Conservation (phyloP, 73 alveolate genomes). For the Blepharisma stoltei region DNA sequence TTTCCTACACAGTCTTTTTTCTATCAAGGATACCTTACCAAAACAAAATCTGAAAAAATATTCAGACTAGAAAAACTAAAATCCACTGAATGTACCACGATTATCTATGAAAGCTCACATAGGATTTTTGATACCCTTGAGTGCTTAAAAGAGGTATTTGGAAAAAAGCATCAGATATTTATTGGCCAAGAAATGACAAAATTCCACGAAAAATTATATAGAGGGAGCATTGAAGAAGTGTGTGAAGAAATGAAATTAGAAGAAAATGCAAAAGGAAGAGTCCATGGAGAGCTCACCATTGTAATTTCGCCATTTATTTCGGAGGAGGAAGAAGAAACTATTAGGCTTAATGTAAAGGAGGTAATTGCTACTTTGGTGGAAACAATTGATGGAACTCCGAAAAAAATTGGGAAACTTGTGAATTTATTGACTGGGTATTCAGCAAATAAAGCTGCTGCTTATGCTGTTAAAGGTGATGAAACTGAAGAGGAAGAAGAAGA, state of each 20-base stretch:
- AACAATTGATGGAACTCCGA: constrained; percentile 18
- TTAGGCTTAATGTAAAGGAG: constrained; percentile 27
- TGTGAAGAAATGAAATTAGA: constrained; percentile 31
- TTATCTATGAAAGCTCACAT: constrained; percentile 59
- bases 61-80: constrained; percentile 37
- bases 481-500: too few species aligned
- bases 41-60: constrained; percentile 44
- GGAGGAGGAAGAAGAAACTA: constrained; percentile 37
- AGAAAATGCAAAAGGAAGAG: constrained; percentile 28
- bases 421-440: not conserved
- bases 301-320: constrained; percentile 65
- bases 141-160: constrained; percentile 46
- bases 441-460: not conserved
- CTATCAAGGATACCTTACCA: constrained; percentile 69
- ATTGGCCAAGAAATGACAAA: constrained; percentile 75
- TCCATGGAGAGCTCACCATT: constrained; percentile 79
- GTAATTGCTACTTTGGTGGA: constrained; percentile 32
- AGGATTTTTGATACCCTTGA: constrained; percentile 43
- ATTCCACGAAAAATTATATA: constrained; percentile 52
- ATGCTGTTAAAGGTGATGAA: too few species aligned
- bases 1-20: constrained; percentile 67
- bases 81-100: constrained; percentile 44
- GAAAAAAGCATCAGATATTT: constrained; percentile 60
- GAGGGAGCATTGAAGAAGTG: constrained; percentile 38
- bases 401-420: constrained; percentile 15